Percentiles rank a stretch among this genome's conserved stretches.
These are phyloP conservation scores for Fusarium papillatum DNA, from an alignment of 2,329 filamentous ascomycete genomes.

Conservation along the genomic window DNA sequence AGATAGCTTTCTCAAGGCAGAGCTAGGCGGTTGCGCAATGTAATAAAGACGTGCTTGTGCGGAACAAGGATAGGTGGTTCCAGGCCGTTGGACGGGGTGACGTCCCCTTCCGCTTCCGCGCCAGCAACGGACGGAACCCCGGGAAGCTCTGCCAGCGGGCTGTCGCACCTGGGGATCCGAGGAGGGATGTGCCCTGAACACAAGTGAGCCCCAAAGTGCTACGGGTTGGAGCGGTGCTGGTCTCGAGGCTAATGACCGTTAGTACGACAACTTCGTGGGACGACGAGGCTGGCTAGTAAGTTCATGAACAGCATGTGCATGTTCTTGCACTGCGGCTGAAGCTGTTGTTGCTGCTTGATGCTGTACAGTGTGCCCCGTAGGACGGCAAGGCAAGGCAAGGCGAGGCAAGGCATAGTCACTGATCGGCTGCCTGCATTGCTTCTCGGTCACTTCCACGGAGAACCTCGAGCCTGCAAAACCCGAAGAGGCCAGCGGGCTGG, in stretches of 20 bases:
- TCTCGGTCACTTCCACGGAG: constrained; percentile 6
- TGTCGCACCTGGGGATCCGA: constrained; percentile 2
- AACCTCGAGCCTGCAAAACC: constrained; percentile 6
- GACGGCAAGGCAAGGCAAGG: constrained; percentile 1
- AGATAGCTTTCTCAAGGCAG: background rate
- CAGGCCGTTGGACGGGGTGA: constrained; percentile 13
- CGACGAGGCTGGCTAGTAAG: background rate
- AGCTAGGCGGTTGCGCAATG: constrained; percentile 4
- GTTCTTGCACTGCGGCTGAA: background rate
- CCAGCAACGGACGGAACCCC: constrained; percentile 4
- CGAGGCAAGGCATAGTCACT: background rate
- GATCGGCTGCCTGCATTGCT: constrained; percentile 11
- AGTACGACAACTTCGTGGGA: background rate
- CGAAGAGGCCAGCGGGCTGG: background rate
- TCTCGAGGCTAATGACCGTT: background rate
- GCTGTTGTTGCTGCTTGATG: constrained; percentile 11
- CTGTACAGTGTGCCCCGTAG: background rate
- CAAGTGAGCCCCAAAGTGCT: background rate
- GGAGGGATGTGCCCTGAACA: constrained; percentile 8
- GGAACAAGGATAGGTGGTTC: constrained; percentile 6
- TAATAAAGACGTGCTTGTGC: background rate
- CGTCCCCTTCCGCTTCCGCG: constrained; percentile 11
- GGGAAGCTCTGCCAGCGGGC: constrained; percentile 5
- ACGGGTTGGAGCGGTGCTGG: background rate
- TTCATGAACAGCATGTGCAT: background rate